phyloP scores from a whole-genome alignment of 2,329 filamentous ascomycete genomes.

The Colletotrichum cuscutae region DNA sequence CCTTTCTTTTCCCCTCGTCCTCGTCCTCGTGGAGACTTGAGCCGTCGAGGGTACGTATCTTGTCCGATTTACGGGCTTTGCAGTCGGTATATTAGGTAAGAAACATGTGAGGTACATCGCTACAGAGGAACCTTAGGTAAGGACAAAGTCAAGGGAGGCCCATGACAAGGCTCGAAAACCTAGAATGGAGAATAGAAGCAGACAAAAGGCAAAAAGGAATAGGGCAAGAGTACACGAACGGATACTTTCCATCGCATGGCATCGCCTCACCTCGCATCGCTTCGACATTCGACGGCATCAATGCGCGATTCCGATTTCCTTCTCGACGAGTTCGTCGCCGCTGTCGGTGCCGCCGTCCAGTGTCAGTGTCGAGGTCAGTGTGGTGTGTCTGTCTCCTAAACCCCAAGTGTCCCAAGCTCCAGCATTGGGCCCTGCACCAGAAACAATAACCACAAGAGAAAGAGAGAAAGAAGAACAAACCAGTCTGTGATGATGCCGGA shows the following conservation, averaged over 20 bases:
- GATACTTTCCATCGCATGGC: background rate
- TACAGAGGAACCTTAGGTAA: background rate
- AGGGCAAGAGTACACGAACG: background rate
- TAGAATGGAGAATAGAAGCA: background rate
- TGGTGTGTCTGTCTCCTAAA: background rate
- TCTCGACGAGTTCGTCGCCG: conserved; percentile 4
- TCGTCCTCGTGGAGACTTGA: background rate
- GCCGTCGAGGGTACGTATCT: background rate
- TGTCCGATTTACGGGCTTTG: conserved; percentile 13
- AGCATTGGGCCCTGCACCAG: conserved; percentile 4
- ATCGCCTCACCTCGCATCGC: background rate
- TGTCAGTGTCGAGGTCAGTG: background rate
- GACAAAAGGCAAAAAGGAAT: background rate
- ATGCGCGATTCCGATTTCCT: background rate
- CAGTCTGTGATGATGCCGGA: background rate
- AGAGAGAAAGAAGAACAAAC: background rate
- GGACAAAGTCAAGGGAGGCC: background rate
- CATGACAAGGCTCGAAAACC: background rate
- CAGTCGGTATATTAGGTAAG: background rate
- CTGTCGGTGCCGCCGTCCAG: background rate
- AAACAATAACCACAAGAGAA: background rate
- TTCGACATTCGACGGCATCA: conserved; percentile 1
- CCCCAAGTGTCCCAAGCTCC: background rate
- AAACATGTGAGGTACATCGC: background rate
- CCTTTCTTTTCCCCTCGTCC: background rate